Percentiles rank a stretch among this genome's conserved stretches.
Conservation (phyloP, 768 basidiomycete genomes). For the Trametes villosa region DNA sequence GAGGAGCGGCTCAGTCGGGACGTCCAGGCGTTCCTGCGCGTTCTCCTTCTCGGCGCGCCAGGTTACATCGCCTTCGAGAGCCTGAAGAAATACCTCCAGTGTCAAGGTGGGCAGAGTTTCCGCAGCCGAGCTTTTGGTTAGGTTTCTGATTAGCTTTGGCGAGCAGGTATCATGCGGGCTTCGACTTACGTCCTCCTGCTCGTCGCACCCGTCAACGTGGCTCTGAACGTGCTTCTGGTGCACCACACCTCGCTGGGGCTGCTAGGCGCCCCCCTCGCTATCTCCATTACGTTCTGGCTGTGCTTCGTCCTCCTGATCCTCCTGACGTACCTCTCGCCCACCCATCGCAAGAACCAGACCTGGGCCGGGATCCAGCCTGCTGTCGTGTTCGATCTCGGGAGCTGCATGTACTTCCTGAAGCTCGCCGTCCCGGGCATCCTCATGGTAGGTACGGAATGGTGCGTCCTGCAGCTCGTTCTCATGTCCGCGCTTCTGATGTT, state of each 20-base stretch:
- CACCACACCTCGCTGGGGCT: conserved; percentile 66
- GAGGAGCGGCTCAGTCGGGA: conserved; percentile 57
- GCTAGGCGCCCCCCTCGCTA: conserved; percentile 67
- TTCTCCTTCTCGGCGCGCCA: conserved; percentile 67
- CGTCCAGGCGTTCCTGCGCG: conserved; percentile 66
- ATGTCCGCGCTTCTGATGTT: not conserved
- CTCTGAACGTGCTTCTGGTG: conserved; percentile 61
- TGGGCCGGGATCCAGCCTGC: conserved; percentile 63
- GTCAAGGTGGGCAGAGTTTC: conserved; percentile 57
- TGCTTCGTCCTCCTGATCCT: conserved; percentile 60
- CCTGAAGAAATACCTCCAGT: conserved; percentile 80
- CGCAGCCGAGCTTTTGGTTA: too few species aligned
- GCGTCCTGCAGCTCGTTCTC: conserved; percentile 18
- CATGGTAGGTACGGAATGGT: conserved; percentile 86
- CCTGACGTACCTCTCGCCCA: conserved; percentile 52
- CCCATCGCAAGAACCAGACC: conserved; percentile 58
- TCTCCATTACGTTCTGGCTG: conserved; percentile 73
- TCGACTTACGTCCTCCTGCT: conserved; percentile 67
- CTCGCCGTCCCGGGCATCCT: conserved; percentile 78
- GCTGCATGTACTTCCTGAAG: conserved; percentile 61
- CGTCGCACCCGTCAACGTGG: conserved; percentile 68
- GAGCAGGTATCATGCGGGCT: conserved; percentile 72
- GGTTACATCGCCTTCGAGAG: conserved; percentile 78
- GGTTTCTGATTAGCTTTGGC: too few species aligned
- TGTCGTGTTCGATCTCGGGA: conserved; percentile 48